Percentiles rank a stretch among this genome's conserved stretches.
Evolutionary conservation across 768 basidiomycete species (phyloP).

Genomic region (Podaxis rugospora): DNA sequence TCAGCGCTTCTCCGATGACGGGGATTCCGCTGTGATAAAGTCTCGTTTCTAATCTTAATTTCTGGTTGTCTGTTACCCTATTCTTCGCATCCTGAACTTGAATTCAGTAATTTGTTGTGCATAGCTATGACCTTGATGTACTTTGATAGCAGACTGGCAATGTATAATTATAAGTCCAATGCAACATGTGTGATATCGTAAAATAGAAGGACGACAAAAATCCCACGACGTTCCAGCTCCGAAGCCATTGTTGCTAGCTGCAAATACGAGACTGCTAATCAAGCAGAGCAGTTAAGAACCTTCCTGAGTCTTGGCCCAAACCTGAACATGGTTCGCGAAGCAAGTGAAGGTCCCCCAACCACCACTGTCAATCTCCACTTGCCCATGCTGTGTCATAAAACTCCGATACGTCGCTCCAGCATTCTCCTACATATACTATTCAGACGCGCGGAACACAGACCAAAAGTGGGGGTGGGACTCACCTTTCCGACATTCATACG

Average conservation of each 20-base stretch:
- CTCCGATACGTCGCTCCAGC: slow-evolving; percentile 40
- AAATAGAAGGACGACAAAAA: too few relatives aligned
- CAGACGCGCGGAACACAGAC: slow-evolving; percentile 5
- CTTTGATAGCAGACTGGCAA: neutral
- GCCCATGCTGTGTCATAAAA: slow-evolving; percentile 42
- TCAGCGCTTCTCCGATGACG: slow-evolving; percentile 5
- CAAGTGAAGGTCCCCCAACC: slow-evolving; percentile 71
- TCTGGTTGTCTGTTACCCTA: neutral
- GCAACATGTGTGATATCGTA: neutral
- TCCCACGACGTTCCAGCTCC: too few relatives aligned
- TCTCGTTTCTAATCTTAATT: slow-evolving; percentile 4
- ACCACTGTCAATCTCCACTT: slow-evolving; percentile 39
- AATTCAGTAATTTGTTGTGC: neutral
- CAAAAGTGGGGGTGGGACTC: slow-evolving; percentile 20
- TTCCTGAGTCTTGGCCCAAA: slow-evolving; percentile 44
- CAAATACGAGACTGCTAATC: neutral
- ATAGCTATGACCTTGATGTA: neutral
- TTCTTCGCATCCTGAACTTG: neutral
- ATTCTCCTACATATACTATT: slow-evolving; percentile 23
- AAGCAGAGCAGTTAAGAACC: neutral
- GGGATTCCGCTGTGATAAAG: slow-evolving; percentile 5
- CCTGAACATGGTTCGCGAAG: slow-evolving; percentile 47
- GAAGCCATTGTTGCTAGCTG: neutral
- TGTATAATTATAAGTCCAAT: slow-evolving; percentile 4
- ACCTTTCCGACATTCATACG: slow-evolving; percentile 69